Percentiles rank a stretch among this genome's conserved stretches.
These are phyloP conservation scores for Ceriops tagal DNA, from an alignment of 345 rosid species.

Conservation along the genomic window DNA sequence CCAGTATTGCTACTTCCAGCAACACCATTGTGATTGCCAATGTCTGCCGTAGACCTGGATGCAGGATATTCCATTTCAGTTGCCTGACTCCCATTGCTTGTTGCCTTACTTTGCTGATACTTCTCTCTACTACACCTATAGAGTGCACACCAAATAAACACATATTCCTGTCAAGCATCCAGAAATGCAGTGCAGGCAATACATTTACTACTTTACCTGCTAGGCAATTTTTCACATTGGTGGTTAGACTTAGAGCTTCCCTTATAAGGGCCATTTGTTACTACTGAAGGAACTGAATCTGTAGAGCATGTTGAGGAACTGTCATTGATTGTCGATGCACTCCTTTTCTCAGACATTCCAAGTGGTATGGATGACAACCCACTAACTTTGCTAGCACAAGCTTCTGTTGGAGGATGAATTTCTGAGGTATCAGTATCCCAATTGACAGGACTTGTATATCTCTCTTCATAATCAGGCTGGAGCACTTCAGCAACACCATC, in stretches of 20 bases:
- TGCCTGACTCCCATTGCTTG: conserved; percentile 40
- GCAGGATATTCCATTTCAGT: conserved; percentile 43
- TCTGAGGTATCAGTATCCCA: conserved; percentile 92
- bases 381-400: conserved; percentile 48
- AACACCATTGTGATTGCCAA: conserved; percentile 36
- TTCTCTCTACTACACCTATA: conserved; percentile 25
- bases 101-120: conserved; percentile 42
- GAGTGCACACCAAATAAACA: not conserved
- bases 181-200: not conserved
- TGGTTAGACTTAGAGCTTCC: conserved; percentile 40
- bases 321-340: conserved; percentile 66
- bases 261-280: conserved; percentile 54
- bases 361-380: conserved; percentile 54
- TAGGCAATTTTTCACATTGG: conserved; percentile 45
- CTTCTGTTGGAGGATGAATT: conserved; percentile 53
- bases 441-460: conserved; percentile 65
- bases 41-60: conserved; percentile 39
- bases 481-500: conserved; percentile 61
- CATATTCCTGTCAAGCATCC: not conserved
- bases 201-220: conserved; percentile 42
- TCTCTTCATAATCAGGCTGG: conserved; percentile 80
- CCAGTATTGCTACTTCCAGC: conserved; percentile 41
- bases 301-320: conserved; percentile 92
- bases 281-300: conserved; percentile 66
- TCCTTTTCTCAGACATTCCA: conserved; percentile 59